Evolutionary conservation across 352 stramenopile species (phyloP).

Genomic region (Phytophthora litchii): DNA sequence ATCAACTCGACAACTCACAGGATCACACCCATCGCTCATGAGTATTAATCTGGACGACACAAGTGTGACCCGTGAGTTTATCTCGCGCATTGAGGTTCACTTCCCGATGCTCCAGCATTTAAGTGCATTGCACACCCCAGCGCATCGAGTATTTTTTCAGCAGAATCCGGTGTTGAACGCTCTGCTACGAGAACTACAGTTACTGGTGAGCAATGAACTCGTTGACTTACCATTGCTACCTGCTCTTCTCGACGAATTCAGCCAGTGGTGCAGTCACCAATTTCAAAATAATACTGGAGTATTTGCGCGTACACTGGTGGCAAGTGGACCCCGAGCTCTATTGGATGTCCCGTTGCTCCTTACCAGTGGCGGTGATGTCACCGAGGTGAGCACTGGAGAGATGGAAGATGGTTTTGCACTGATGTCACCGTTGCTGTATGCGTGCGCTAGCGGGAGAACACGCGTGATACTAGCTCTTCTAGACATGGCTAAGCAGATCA

Average conservation of each 20-base stretch:
- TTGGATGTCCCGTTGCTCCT: constrained; percentile 65
- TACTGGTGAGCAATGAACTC: constrained; percentile 66
- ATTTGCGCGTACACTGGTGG: constrained; percentile 60
- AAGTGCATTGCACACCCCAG: constrained; percentile 71
- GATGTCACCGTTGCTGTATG: constrained; percentile 64
- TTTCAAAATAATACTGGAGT: constrained; percentile 18
- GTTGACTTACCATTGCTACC: constrained; percentile 63
- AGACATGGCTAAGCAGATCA: constrained; percentile 25
- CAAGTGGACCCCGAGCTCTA: constrained; percentile 37
- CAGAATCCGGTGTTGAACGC: constrained; percentile 31
- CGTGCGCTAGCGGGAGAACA: constrained; percentile 61
- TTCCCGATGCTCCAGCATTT: constrained; percentile 73
- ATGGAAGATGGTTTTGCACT: constrained; percentile 19
- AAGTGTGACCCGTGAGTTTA: constrained; percentile 47
- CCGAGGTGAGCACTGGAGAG: constrained; percentile 3
- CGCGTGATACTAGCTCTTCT: constrained; percentile 55
- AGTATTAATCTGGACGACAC: constrained; percentile 76
- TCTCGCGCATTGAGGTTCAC: constrained; percentile 50
- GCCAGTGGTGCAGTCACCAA: constrained; percentile 21
- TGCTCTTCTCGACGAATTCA: constrained; percentile 63
- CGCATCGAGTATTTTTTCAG: constrained; percentile 67
- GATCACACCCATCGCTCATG: constrained; percentile 64
- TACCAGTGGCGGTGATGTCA: neutral
- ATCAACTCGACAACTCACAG: constrained; percentile 33
- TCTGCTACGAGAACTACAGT: constrained; percentile 48